Evolutionary conservation across 2,329 filamentous ascomycete species (phyloP).

Genomic region (Penicillium sp.): DNA sequence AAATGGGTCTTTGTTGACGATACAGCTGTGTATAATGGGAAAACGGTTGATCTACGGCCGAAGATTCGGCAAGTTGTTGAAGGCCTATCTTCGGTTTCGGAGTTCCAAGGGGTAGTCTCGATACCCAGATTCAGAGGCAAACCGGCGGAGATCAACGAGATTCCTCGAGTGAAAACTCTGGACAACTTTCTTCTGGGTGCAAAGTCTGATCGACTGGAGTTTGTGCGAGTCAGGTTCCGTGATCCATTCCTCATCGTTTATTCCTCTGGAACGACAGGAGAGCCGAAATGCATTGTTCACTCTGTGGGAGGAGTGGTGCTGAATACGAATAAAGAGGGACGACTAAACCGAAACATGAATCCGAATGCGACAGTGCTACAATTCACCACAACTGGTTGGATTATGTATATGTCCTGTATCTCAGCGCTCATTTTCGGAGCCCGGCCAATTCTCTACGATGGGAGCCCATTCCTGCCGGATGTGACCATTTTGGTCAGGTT

Average conservation of each 20-base stretch:
- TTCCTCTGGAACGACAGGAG: slow-evolving; percentile 78
- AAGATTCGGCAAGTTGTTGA: slow-evolving; percentile 72
- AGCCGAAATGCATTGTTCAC: slow-evolving; percentile 85
- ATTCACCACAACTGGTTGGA: slow-evolving; percentile 78
- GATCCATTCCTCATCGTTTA: slow-evolving; percentile 81
- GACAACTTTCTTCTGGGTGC: slow-evolving; percentile 13
- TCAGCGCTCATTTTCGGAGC: slow-evolving; percentile 64
- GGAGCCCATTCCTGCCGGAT: slow-evolving; percentile 76
- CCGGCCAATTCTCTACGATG: slow-evolving; percentile 76
- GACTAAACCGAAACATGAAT: slow-evolving; percentile 54
- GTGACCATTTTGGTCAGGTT: slow-evolving; percentile 56
- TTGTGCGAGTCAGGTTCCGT: slow-evolving; percentile 68
- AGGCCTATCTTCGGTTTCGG: slow-evolving; percentile 63
- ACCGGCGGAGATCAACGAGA: slow-evolving; percentile 16
- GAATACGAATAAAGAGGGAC: slow-evolving; percentile 62
- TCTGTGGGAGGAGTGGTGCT: slow-evolving; percentile 52
- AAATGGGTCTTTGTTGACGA: slow-evolving; percentile 83
- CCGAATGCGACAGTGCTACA: slow-evolving; percentile 55
- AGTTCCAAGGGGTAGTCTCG: slow-evolving; percentile 58
- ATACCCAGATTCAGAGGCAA: slow-evolving; percentile 16
- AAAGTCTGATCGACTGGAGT: slow-evolving; percentile 48
- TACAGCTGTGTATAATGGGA: slow-evolving; percentile 77
- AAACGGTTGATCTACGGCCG: slow-evolving; percentile 68
- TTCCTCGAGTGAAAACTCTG: slow-evolving; percentile 12
- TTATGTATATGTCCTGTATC: slow-evolving; percentile 77